Percentiles rank a stretch among this genome's conserved stretches.
These are phyloP conservation scores for Curvularia sp. DNA, from an alignment of 2,329 filamentous ascomycete genomes.

Conservation along the genomic window DNA sequence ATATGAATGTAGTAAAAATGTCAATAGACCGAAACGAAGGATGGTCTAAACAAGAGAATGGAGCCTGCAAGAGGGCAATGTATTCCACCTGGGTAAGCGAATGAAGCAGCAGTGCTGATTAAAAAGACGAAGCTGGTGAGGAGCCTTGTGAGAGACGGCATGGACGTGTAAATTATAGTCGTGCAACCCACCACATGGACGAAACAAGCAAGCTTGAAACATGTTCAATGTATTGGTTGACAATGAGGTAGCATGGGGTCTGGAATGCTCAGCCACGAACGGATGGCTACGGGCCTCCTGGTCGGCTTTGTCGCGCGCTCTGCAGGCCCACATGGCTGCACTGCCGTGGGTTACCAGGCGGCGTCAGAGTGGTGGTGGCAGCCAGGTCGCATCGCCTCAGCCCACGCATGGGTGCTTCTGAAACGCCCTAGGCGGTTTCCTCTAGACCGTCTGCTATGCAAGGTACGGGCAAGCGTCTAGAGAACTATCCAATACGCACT, in stretches of 20 bases:
- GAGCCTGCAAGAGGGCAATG: constrained; percentile 35
- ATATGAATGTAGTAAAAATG: constrained; percentile 17
- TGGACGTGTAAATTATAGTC: constrained; percentile 37
- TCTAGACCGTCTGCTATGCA: constrained; percentile 34
- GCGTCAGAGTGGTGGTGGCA: constrained; percentile 20
- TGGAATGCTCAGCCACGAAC: constrained; percentile 39
- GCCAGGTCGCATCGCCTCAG: constrained; percentile 26
- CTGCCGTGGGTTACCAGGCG: constrained; percentile 24
- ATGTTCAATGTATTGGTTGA: constrained; percentile 25
- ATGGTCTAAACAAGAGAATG: constrained; percentile 21
- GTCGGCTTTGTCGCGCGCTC: constrained; percentile 44
- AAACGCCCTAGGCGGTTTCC: constrained; percentile 39
- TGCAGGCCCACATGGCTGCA: constrained; percentile 27
- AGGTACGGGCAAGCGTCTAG: constrained; percentile 25
- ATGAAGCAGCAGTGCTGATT: constrained; percentile 29
- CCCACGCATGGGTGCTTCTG: constrained; percentile 32
- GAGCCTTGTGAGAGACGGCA: constrained; percentile 18
- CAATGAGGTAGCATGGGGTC: constrained; percentile 14
- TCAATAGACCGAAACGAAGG: constrained; percentile 31
- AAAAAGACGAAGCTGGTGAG: constrained; percentile 23
- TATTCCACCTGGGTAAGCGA: constrained; percentile 35
- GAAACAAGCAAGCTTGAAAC: constrained; percentile 39
- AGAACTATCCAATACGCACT: constrained; percentile 16
- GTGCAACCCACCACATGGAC: constrained; percentile 24
- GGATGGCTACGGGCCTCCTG: constrained; percentile 24